phyloP scores from a whole-genome alignment of 371 early-diverging fungal genomes.

The Lichtheimia ornata region DNA sequence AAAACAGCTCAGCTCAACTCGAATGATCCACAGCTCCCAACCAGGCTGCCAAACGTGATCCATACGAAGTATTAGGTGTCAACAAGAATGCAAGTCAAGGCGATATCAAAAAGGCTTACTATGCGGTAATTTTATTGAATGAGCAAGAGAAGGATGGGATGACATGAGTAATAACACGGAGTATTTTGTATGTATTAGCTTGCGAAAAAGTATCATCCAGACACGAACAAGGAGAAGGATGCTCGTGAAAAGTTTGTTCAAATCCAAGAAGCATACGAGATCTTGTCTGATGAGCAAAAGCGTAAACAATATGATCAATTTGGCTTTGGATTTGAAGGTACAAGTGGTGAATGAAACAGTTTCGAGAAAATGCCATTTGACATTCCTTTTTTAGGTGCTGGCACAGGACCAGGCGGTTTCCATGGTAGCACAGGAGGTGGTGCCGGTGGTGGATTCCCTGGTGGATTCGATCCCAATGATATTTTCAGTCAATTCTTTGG shows the following conservation, averaged over 20 bases:
- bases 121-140: conserved; percentile 52
- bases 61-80: conserved; percentile 85
- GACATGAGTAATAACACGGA: not conserved
- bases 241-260: conserved; percentile 95
- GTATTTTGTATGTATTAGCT: conserved; percentile 46
- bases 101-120: conserved; percentile 96
- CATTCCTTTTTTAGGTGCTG: conserved; percentile 3
- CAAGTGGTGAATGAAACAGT: not conserved
- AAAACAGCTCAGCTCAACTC: conserved; percentile 9
- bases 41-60: conserved; percentile 60
- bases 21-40: no score
- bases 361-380: not conserved
- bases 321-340: conserved; percentile 69
- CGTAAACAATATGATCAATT: conserved; percentile 89
- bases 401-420: conserved; percentile 36
- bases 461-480: conserved; percentile 65
- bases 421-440: conserved; percentile 61
- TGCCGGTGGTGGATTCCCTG: conserved; percentile 65
- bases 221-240: conserved; percentile 87
- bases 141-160: not conserved
- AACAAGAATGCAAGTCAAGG: conserved; percentile 69
- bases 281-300: conserved; percentile 89
- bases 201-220: conserved; percentile 96
- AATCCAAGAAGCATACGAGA: conserved; percentile 96
- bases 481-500: conserved; percentile 77